Percentiles rank a stretch among this genome's conserved stretches.
These are phyloP conservation scores for Cystofilobasidium macerans DNA, from an alignment of 768 basidiomycete species.

Conservation along the genomic window DNA sequence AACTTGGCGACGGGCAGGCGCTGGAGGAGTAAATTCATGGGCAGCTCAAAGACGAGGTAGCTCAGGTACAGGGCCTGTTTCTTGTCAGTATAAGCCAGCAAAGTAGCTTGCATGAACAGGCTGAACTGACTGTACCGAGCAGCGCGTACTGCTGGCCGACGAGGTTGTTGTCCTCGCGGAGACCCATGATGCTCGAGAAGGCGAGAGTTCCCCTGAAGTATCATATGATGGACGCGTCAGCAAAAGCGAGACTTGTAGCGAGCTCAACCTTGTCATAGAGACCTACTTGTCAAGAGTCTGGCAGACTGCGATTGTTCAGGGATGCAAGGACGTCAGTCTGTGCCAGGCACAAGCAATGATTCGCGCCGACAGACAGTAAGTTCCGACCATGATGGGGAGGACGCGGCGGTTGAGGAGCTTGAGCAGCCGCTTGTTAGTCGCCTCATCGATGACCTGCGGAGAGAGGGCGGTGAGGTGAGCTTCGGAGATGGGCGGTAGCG, in stretches of 20 bases:
- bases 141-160: slow-evolving; percentile 47
- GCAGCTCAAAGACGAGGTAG: slow-evolving; percentile 43
- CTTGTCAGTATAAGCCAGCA: too few species aligned
- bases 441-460: slow-evolving; percentile 8
- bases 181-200: slow-evolving; percentile 32
- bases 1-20: slow-evolving; percentile 47
- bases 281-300: slow-evolving; percentile 12
- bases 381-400: slow-evolving; percentile 44
- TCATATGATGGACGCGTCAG: background rate
- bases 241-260: background rate
- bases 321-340: too few species aligned
- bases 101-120: too few species aligned
- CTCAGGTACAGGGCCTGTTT: slow-evolving; percentile 28
- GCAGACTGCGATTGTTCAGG: too few species aligned
- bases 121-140: slow-evolving; percentile 31
- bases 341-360: too few species aligned
- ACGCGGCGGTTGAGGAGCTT: slow-evolving; percentile 42
- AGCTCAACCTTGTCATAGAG: background rate
- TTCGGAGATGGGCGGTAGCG: background rate
- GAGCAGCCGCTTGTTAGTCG: slow-evolving; percentile 2
- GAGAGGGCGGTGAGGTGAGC: background rate
- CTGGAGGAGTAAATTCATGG: slow-evolving; percentile 46
- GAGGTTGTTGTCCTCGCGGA: slow-evolving; percentile 41
- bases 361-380: background rate
- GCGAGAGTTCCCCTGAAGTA: slow-evolving; percentile 28